Evolutionary conservation across 108 stramenopile species (phyloP), one percentile per base, ranked within the genome.

Genomic region (Mayamaea pseudoterrestris): DNA sequence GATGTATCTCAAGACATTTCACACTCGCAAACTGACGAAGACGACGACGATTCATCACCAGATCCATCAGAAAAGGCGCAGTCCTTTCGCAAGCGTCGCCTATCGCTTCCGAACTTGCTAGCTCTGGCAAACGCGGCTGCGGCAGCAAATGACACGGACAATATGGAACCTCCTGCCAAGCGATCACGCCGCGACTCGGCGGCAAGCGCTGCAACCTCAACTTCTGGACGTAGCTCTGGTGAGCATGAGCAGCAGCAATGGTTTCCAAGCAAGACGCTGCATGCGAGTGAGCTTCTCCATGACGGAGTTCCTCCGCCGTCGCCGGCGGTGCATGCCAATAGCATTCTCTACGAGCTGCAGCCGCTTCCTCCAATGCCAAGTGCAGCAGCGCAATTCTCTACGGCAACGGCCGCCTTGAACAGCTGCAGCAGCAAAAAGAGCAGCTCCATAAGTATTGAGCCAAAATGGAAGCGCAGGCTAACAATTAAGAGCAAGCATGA

Each of bases 81-180:
- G 20, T 69, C 80, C 27, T 90, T 90, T 65, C 77, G 87, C 14
- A 63, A 84, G 44, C 63, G 87, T 32, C 77, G 82, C 7, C 40
- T 90, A 23, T 80, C 81, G 25, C 64, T 74, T 34, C n/a, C n/a
- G n/a, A 74, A 75, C 18, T 44, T 53, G 43, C 57, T 56, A 39
- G 57, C 56, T 24, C 26, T 55, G 0, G 23, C 30, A 12, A 49
- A 28, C 20, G 26, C 16, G 5, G 21, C 25, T 1, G 30, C 24
- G 1, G 25, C 20, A 14, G 22, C 30, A 29, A 20, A 41, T 23
- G 14, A 41, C 47, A 39, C 13, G 8, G n/a, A 39, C 47, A 27
- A 48, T 24, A 37, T 41, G 2, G 37, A 13, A 23, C 9, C 9
- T 24, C 24, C 21, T 12, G 26, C 59, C 24, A 52, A 40, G 20